Percentiles rank a stretch among this genome's conserved stretches.
Evolutionary conservation across 2,329 filamentous ascomycete genomes (phyloP).

Genomic region (Aaosphaeria pasadenensis): DNA sequence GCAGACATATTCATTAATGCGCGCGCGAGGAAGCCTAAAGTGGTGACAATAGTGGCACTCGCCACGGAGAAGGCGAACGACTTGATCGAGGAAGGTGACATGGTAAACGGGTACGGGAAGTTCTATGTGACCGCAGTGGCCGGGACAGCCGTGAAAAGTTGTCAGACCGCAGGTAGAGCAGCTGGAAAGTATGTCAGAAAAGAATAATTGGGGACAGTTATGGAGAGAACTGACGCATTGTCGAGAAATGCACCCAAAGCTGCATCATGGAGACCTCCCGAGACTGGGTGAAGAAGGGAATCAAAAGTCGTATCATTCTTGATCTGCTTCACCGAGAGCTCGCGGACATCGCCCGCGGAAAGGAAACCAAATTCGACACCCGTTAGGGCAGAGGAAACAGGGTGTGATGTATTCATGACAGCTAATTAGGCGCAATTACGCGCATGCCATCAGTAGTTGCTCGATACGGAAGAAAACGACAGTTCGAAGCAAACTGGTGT

Average conservation of each 20-base stretch:
- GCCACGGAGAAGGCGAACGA: conserved; percentile 77
- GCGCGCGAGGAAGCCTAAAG: conserved; percentile 73
- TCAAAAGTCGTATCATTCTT: conserved; percentile 95
- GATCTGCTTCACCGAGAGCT: conserved; percentile 89
- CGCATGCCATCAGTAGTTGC: conserved; percentile 11
- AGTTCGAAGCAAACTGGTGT: conserved; percentile 1
- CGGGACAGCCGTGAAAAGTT: conserved; percentile 72
- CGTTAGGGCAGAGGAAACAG: conserved; percentile 77
- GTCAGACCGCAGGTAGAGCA: conserved; percentile 91
- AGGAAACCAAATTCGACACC: conserved; percentile 90
- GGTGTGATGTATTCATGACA: conserved; percentile 57
- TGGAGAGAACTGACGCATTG: conserved; percentile 60
- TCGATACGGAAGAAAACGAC: not conserved
- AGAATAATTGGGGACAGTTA: not conserved
- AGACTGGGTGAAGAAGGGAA: conserved; percentile 81
- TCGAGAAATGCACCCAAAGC: conserved; percentile 89
- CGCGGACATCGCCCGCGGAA: conserved; percentile 75
- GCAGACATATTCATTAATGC: conserved; percentile 77
- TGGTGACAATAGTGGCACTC: conserved; percentile 90
- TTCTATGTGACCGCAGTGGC: conserved; percentile 93
- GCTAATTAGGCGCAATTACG: conserved; percentile 7
- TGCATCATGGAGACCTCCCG: conserved; percentile 88
- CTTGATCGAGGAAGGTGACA: conserved; percentile 93
- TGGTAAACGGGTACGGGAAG: conserved; percentile 92
- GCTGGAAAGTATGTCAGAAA: conserved; percentile 44